Conservation (phyloP, 202 grass and related monocot genomes). For the Setaria italica region DNA sequence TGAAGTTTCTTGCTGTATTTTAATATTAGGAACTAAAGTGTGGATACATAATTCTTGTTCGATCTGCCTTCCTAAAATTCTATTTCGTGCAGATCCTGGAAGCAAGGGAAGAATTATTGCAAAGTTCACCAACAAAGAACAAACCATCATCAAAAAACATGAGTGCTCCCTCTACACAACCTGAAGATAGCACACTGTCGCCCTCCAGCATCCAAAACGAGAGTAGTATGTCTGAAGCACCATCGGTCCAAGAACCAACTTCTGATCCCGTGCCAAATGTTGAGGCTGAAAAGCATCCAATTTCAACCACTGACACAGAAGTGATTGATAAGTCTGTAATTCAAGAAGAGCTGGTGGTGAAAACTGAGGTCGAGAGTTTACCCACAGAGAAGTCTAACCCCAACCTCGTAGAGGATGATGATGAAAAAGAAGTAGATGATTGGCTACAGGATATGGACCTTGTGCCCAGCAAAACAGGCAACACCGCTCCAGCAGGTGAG, state of each 20-base stretch:
- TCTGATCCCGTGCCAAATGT: conserved; percentile 31
- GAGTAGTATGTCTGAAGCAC: conserved; percentile 33
- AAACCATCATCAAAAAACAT: conserved; percentile 47
- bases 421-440: conserved; percentile 65
- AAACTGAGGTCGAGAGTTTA: conserved; percentile 44
- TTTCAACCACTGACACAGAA: conserved; percentile 52
- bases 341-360: conserved; percentile 66
- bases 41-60: background rate
- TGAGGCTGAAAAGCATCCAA: conserved; percentile 65
- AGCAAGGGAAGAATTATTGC: conserved; percentile 70
- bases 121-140: conserved; percentile 50
- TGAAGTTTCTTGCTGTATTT: background rate
- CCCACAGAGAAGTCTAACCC: conserved; percentile 20
- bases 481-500: conserved; percentile 23
- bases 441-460: conserved; percentile 62
- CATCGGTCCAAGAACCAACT: conserved; percentile 49
- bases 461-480: conserved; percentile 42
- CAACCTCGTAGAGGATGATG: conserved; percentile 21
- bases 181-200: conserved; percentile 38
- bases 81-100: conserved; percentile 66
- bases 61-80: background rate
- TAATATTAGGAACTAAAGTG: conserved; percentile 11
- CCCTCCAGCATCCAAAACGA: conserved; percentile 37
- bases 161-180: conserved; percentile 26
- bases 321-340: conserved; percentile 84